A percentile compares a stretch with the other conserved stretches of the same genome.
Conservation (phyloP, 768 basidiomycete genomes). For the Kwoniella europaea region DNA sequence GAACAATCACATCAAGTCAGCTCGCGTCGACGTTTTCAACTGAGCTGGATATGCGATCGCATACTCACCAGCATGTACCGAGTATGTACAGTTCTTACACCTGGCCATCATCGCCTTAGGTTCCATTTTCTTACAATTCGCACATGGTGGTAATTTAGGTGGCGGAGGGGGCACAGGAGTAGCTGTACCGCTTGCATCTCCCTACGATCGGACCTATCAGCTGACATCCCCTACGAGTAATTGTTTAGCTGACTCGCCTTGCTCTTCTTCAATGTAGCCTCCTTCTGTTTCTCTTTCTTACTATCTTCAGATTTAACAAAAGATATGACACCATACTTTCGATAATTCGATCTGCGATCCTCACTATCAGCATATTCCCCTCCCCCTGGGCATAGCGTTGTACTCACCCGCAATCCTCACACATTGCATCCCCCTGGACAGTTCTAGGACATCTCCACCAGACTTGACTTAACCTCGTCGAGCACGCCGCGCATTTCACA, state of each 20-base stretch:
- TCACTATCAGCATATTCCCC: no score
- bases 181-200: conserved; percentile 65
- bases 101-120: conserved; percentile 77
- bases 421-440: conserved; percentile 75
- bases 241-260: conserved; percentile 61
- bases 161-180: conserved; percentile 62
- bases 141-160: conserved; percentile 63
- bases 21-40: background rate
- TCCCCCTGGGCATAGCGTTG: background rate
- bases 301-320: conserved; percentile 55
- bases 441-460: conserved; percentile 97
- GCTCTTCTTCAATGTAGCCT: conserved; percentile 63
- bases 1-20: conserved; percentile 11
- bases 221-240: background rate
- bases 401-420: conserved; percentile 74
- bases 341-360: conserved; percentile 68
- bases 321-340: conserved; percentile 84
- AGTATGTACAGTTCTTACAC: conserved; percentile 78
- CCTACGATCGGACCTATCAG: conserved; percentile 11
- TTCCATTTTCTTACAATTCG: conserved; percentile 75
- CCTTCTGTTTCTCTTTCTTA: conserved; percentile 64
- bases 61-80: conserved; percentile 74
- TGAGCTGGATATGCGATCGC: background rate
- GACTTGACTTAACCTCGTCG: conserved; percentile 73
- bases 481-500: conserved; percentile 75